These are phyloP conservation scores for Diutina siamensis DNA, from an alignment of 1,139 yeast genomes.

Conservation along the genomic window DNA sequence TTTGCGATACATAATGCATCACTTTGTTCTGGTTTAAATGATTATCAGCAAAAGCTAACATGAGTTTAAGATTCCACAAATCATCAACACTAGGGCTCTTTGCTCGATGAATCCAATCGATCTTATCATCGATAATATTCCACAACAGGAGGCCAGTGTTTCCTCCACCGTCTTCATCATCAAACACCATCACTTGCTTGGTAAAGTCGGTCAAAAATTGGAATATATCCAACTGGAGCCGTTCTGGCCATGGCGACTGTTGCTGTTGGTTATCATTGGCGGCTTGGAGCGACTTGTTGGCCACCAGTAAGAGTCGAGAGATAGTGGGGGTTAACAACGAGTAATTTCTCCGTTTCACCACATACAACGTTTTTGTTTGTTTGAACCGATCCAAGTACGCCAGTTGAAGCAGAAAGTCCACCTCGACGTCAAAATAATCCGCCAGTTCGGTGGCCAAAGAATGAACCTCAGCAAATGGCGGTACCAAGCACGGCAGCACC, in stretches of 20 bases:
- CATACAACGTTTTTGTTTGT: constrained; percentile 35
- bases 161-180: constrained; percentile 6
- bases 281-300: constrained; percentile 11
- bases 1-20: background rate
- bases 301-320: constrained; percentile 22
- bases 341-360: constrained; percentile 35
- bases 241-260: constrained; percentile 16
- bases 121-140: constrained; percentile 44
- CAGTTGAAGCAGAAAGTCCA: constrained; percentile 28
- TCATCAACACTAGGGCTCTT: constrained; percentile 41
- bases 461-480: constrained; percentile 41
- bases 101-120: constrained; percentile 39
- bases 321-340: constrained; percentile 27
- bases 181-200: constrained; percentile 15
- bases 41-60: constrained; percentile 27
- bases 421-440: constrained; percentile 33
- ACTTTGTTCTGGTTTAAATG: background rate
- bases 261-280: constrained; percentile 18
- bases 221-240: constrained; percentile 22
- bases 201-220: constrained; percentile 23
- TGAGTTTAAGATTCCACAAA: constrained; percentile 52
- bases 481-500: constrained; percentile 59
- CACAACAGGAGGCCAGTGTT: constrained; percentile 24
- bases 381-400: constrained; percentile 32
- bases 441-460: constrained; percentile 29